phyloP scores from a whole-genome alignment of 257 asterid species.

The Voacanga thouarsii region DNA sequence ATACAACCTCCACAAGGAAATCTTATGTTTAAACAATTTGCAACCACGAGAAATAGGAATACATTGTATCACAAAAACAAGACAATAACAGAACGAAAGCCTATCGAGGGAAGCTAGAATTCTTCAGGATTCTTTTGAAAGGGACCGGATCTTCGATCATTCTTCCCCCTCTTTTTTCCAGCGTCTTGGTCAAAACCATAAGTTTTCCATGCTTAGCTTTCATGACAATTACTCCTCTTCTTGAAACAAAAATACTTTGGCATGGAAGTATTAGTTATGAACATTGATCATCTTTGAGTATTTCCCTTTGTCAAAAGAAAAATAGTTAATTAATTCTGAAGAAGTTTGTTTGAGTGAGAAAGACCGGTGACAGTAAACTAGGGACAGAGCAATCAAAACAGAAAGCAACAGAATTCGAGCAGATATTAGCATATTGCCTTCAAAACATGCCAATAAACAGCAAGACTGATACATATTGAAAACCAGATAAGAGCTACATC shows the following conservation, averaged over 20 bases:
- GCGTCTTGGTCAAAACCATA: too few species aligned
- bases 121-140: too few species aligned
- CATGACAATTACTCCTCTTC: too few species aligned
- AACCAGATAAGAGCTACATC: background rate
- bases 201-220: background rate
- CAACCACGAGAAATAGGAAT: background rate
- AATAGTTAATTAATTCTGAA: background rate
- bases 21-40: background rate
- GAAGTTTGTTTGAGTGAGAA: too few species aligned
- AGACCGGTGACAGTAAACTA: background rate
- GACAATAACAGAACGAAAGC: too few species aligned
- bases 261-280: background rate
- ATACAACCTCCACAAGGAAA: background rate
- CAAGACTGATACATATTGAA: background rate
- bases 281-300: background rate
- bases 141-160: too few species aligned
- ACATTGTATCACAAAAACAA: background rate
- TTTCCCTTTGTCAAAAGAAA: background rate
- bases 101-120: too few species aligned
- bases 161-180: too few species aligned
- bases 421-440: background rate
- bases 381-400: background rate
- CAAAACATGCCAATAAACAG: background rate
- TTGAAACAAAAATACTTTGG: background rate
- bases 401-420: background rate